Percentiles rank a stretch among this genome's conserved stretches.
Conservation (phyloP, 208 protist genomes). For the Naegleria fowleri region DNA sequence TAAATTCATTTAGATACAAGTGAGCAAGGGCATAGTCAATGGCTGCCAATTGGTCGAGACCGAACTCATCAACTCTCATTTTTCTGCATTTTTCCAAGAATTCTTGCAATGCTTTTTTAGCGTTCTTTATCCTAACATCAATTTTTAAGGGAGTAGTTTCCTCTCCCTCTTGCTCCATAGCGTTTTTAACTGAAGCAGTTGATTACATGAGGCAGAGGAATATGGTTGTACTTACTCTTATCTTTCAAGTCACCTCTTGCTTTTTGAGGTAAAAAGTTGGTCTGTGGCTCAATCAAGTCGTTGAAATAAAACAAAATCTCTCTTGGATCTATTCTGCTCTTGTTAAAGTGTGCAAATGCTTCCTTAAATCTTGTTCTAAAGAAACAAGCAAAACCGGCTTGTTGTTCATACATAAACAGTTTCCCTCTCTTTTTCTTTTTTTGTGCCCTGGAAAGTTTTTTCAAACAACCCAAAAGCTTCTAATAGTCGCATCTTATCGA, state of each 20-base stretch:
- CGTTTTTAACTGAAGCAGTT: background rate
- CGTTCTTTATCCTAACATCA: slow-evolving; percentile 4
- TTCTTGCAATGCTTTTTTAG: slow-evolving; percentile 9
- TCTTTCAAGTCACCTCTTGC: background rate
- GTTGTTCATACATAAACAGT: background rate
- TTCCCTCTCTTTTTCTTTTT: slow-evolving; percentile 9
- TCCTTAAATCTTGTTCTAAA: slow-evolving; percentile 17
- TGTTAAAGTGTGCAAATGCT: background rate
- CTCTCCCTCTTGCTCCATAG: background rate
- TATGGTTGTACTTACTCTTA: background rate
- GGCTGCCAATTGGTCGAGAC: background rate
- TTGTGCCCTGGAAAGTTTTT: slow-evolving; percentile 3
- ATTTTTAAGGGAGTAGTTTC: background rate
- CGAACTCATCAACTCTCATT: slow-evolving; percentile 5
- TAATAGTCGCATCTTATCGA: background rate
- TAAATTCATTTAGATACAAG: slow-evolving; percentile 11
- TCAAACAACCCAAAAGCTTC: slow-evolving; percentile 13
- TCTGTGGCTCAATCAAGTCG: background rate
- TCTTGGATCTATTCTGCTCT: slow-evolving; percentile 3
- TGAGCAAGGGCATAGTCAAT: background rate
- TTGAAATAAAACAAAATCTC: slow-evolving; percentile 1
- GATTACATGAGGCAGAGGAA: background rate
- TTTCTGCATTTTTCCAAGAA: slow-evolving; percentile 8
- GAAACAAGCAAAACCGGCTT: background rate
- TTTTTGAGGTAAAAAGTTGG: background rate